Conservation (phyloP, 2,329 filamentous ascomycete genomes). For the Aspergillus chevalieri region DNA sequence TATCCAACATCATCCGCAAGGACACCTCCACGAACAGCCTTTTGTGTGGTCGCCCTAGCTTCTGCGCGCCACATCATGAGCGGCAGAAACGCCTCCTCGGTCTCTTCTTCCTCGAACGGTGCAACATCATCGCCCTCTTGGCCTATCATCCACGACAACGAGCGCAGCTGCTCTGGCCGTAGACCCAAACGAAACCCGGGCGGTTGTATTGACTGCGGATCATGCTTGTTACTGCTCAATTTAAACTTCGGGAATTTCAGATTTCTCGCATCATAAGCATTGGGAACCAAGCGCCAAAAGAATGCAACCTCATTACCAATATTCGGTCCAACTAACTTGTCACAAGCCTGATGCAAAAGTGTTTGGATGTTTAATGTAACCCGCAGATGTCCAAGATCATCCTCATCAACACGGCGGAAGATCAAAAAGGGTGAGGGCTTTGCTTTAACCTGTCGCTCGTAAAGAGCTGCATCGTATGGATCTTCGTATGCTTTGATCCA, state of each 20-base stretch:
- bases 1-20: constrained; percentile 61
- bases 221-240: constrained; percentile 39
- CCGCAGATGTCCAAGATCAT: constrained; percentile 31
- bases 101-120: constrained; percentile 48
- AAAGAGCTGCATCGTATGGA: constrained; percentile 43
- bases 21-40: constrained; percentile 51
- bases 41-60: constrained; percentile 33
- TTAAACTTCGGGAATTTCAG: constrained; percentile 34
- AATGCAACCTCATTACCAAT: constrained; percentile 18
- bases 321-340: constrained; percentile 15
- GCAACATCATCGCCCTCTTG: constrained; percentile 44
- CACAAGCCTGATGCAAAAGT: constrained; percentile 31
- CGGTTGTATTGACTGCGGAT: constrained; percentile 27
- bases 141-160: constrained; percentile 54
- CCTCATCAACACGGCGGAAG: constrained; percentile 27
- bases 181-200: constrained; percentile 35
- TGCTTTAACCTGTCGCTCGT: constrained; percentile 47
- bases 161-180: constrained; percentile 49
- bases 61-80: constrained; percentile 54
- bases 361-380: constrained; percentile 34
- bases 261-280: constrained; percentile 34
- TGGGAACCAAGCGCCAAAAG: constrained; percentile 44
- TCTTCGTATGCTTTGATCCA: constrained; percentile 46
- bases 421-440: constrained; percentile 40
- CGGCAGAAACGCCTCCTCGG: constrained; percentile 50